Evolutionary conservation across 257 asterid genomes (phyloP).

Genomic region (Plantago major): DNA sequence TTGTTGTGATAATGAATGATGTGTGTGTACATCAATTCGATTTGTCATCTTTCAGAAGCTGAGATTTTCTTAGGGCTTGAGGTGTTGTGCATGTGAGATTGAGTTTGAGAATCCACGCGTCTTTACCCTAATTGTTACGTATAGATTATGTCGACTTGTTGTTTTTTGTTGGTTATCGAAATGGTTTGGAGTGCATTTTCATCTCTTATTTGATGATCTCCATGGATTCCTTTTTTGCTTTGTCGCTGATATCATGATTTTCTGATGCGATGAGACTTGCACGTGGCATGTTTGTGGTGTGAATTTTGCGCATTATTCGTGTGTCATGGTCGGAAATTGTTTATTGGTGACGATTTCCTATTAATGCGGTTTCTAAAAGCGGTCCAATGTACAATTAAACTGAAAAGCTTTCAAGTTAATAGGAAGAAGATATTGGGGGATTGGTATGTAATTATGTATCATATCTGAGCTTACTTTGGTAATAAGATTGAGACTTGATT

Average conservation of each 20-base stretch:
- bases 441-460: too few species aligned
- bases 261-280: constrained; percentile 12
- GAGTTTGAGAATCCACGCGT: background rate
- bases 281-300: background rate
- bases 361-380: too few species aligned
- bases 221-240: background rate
- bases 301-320: too few species aligned
- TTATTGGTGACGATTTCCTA: too few species aligned
- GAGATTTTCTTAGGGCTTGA: background rate
- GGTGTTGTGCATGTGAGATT: background rate
- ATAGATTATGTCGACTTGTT: background rate
- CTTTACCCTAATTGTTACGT: background rate
- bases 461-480: too few species aligned
- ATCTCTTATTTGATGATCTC: too few species aligned
- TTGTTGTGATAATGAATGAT: background rate
- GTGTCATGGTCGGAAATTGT: too few species aligned
- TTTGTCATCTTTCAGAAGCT: background rate
- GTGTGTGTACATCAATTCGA: background rate
- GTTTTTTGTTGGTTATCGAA: background rate
- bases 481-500: too few species aligned
- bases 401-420: too few species aligned
- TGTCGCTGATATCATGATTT: background rate
- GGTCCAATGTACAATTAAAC: too few species aligned
- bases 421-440: too few species aligned
- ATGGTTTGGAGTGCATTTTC: too few species aligned